These are phyloP conservation scores for Oryza meridionalis DNA, from an alignment of 176 grass and related monocot genomes.

Conservation along the genomic window DNA sequence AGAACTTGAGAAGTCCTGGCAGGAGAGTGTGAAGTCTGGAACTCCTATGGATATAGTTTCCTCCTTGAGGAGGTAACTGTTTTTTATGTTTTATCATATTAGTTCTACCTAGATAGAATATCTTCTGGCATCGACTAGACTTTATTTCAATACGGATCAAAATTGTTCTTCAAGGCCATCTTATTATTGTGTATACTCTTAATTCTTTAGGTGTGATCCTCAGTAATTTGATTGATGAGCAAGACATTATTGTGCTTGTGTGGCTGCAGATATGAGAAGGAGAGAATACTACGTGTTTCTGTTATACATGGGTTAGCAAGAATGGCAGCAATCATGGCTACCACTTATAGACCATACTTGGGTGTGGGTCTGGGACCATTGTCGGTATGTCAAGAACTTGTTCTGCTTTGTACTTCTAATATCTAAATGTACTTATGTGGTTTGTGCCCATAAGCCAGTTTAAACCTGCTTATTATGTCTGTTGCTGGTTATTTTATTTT, in stretches of 20 bases:
- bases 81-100: conserved; percentile 20
- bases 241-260: conserved; percentile 22
- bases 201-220: neutral
- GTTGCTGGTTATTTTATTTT: neutral
- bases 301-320: conserved; percentile 96
- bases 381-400: conserved; percentile 70
- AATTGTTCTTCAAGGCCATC: neutral
- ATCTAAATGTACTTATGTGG: conserved; percentile 6
- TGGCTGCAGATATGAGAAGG: conserved; percentile 78
- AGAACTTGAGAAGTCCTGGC: conserved; percentile 90
- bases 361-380: conserved; percentile 84
- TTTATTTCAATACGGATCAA: conserved; percentile 1
- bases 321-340: conserved; percentile 99
- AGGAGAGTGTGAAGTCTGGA: conserved; percentile 67
- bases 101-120: neutral
- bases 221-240: conserved; percentile 16
- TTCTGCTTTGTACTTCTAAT: conserved; percentile 8
- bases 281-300: conserved; percentile 92
- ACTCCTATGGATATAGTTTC: conserved; percentile 72
- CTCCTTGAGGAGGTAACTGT: conserved; percentile 81
- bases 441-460: neutral
- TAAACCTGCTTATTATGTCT: conserved; percentile 25
- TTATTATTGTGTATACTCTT: conserved; percentile 20
- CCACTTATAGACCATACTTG: conserved; percentile 93
- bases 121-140: conserved; percentile 7